Evolutionary conservation across 2,329 filamentous ascomycete species (phyloP), one percentile per base, ranked within the genome.

Genomic region (Fusarium sp.): DNA sequence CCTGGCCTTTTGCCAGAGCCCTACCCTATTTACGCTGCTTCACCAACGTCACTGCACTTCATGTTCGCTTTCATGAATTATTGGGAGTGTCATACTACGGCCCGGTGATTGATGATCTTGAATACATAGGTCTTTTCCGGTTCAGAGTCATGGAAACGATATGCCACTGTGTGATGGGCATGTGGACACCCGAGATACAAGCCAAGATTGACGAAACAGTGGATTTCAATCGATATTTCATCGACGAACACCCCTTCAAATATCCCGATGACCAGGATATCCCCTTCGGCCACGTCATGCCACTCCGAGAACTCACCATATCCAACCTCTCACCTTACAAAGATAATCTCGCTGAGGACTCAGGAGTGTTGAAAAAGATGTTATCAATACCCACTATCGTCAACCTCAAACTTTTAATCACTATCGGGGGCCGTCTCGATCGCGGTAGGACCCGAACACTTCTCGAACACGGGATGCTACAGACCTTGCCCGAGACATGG

Each of bases 401-500:
- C 3, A 60, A 70, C 37, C 64, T 74, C 10, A 72, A 64, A 37
- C 47, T 74, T 0, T 37, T 52, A 16, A 47, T 69, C 3, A 18
- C 47, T 10, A 11, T 18, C 3, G 64, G 66, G 13, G 42, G 42
- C 16, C 20, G 20, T 24, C 20, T 22, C 7, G 42, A 47, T 18
- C 27, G 3, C 1, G 4, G 62, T 14, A 11, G 45, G 9, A 6
- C 45, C 14, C 22, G 5, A 9, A 34, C 10, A 6, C 14, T 47
- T 2, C 35, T 27, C 16, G 22, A 50, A 6, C 56, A 18, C 1
- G n/a, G 42, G 9, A 60, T 27, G 14, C 37, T 62, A 20, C 20
- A 16, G 3, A 63, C 16, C 10, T 16, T 82, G 0, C 75, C 74
- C 0, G 34, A 34, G 0, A 70, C 67, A 1, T 82, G 78, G 80